Base-by-base conservation (phyloP, 805 yeast genomes). In the Brettanomyces bruxellensis region DNA sequence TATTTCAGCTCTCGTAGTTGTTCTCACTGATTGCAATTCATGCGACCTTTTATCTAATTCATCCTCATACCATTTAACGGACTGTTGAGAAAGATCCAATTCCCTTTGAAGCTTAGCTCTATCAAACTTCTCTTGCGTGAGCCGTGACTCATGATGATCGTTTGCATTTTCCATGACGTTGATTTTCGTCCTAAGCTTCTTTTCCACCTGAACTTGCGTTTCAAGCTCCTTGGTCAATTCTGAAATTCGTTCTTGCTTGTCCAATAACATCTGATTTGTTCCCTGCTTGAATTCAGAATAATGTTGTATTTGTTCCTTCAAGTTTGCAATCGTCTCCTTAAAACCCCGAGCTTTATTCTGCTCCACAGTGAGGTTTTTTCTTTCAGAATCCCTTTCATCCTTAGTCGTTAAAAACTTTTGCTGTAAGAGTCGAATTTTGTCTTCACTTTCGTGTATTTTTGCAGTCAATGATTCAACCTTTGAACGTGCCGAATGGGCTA, bases 171-270 rank as follows among this genome's bases (percentile, higher is more conserved):
- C 62, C 4, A 49, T 12, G 2, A 71, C 72, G 38, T 73, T 55
- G 25, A 75, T 55, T 47, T 71, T 69, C 4, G 61, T 49, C 37
- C 76, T 70, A 3, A 75, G 55, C 61, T 72, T 62, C 14, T 65
- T 68, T 48, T 69, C 75, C 44, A 62, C 66, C 35, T 64, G 60
- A 18, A 68, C 62, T 14, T 70, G 52, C n/a, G 67, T 59, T 24
- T 66, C 68, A 5, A 73, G 45, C 45, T 76, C 79, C 45, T 68
- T 75, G 34, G 61, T 61, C 5, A 68, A 52, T 8, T 55, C 58
- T 4, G 56, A 58, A 11, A 66, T 51, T 45, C 69, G 68, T 35
- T 59, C 60, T 47, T 68, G 71, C 48, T 68, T 69, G 37, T 57
- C 55, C 43, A 62, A 66, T 9, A 71, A 45, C 40, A 68, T 47